These are phyloP conservation scores for Neocucurbitaria cava DNA, from an alignment of 2,329 filamentous ascomycete species.

Conservation along the genomic window DNA sequence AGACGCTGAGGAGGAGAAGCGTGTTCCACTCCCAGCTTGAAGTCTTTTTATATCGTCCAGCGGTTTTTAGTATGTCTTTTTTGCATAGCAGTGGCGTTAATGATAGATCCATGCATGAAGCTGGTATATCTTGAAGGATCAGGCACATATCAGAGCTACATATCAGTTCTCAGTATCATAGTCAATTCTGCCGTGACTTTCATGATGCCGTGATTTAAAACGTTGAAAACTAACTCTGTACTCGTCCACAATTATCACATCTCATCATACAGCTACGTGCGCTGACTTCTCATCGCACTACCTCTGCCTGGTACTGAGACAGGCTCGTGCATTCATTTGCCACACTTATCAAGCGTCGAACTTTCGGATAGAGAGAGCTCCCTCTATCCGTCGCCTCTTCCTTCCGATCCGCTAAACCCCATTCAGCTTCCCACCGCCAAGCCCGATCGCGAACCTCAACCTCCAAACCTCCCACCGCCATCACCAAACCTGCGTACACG, in stretches of 20 bases:
- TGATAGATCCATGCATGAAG: neutral
- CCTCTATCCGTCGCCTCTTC: constrained; percentile 5
- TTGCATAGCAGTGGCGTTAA: constrained; percentile 33
- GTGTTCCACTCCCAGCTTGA: constrained; percentile 22
- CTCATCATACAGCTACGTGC: neutral
- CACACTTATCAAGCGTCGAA: neutral
- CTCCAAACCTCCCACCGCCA: constrained; percentile 9
- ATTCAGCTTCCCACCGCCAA: constrained; percentile 18
- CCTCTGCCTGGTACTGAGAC: neutral
- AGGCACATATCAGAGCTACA: neutral
- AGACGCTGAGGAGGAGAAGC: constrained; percentile 47
- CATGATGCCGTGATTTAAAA: neutral
- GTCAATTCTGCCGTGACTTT: neutral
- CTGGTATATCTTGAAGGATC: neutral
- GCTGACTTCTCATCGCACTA: neutral
- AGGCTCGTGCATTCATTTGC: no score
- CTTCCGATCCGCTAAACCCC: constrained; percentile 14
- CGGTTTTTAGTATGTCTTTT: neutral
- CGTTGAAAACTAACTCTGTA: neutral
- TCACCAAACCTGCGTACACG: constrained; percentile 6
- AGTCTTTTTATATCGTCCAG: neutral
- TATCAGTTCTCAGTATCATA: neutral
- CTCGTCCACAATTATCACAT: neutral
- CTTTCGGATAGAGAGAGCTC: neutral
- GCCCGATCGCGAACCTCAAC: constrained; percentile 15